Base-by-base conservation (phyloP, 768 basidiomycete species). In the Cytidiella melzeri region DNA sequence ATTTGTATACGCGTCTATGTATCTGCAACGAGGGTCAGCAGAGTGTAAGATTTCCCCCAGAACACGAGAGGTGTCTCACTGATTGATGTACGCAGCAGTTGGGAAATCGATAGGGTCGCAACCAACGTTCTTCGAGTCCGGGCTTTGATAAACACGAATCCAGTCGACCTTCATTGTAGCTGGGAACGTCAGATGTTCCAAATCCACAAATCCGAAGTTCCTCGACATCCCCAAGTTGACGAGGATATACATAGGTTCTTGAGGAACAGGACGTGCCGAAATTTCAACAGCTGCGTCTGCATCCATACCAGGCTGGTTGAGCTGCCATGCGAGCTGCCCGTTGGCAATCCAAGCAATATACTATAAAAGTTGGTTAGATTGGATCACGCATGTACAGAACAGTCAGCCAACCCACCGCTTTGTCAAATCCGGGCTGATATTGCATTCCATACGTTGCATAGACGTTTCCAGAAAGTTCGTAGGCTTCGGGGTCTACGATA, bases 321-420 rank as follows among this genome's bases (percentile, higher is more conserved):
- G 54, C 1, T 83, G 86, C 92, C 92, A 93, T 11, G 78, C 76
- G 39, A 74, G 62, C 61, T 80, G 65, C 52, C 69, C 74, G 50
- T 83, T 72, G 28, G 80, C 67, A 45, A 92, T 77, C 92, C 92
- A 95, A 20, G 79, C 73, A 56, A 94, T 88, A 63, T 92, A 94
- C 76, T 86, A 41, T 9, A 26, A 7, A 10, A 13, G 9, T 6
- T 15, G 6, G 2, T 37, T 7, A 39, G 5, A 19, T 19, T 21
- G 37, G 3, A 41, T 23, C 1, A n/a, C 11, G 27, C 11, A 10
- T 12, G 28, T 26, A 41, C 7, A 87, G 28, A 90, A 88, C 63
- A 90, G 86, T 2, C 11, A 20, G 44, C 89, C 20, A 43, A 1
- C 79, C 55, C 51, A 84, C 82, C 34, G 73, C 81, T 51, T 70